These are phyloP conservation scores for Neopestalotiopsis rosae DNA, from an alignment of 2,329 filamentous ascomycete species.

Conservation along the genomic window DNA sequence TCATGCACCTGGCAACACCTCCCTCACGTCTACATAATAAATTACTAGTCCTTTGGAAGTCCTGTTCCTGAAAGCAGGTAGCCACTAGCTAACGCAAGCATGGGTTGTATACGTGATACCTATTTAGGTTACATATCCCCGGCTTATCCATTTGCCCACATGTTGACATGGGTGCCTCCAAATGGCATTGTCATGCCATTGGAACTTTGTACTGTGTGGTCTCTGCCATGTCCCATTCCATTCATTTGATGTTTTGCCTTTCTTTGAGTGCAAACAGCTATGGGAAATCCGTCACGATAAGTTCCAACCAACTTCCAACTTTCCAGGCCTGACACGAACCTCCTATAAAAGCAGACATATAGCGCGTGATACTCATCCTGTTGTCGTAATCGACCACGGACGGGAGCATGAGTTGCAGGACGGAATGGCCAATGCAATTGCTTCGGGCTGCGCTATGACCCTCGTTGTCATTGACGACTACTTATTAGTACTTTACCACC, in stretches of 20 bases:
- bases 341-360: not conserved
- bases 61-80: not conserved
- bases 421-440: not conserved
- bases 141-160: not conserved
- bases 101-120: not conserved
- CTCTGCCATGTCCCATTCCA: not conserved
- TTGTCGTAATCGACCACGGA: not conserved
- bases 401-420: not conserved
- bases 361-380: not conserved
- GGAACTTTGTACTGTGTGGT: not conserved
- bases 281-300: not conserved
- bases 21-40: not conserved
- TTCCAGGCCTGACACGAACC: not conserved
- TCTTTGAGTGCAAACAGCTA: not conserved
- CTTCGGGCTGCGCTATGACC: not conserved
- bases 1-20: not conserved
- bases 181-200: not conserved
- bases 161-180: not conserved
- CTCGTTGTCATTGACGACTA: not conserved
- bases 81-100: not conserved
- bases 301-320: not conserved
- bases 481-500: too few relatives aligned
- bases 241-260: not conserved
- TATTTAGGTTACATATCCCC: slow-evolving; percentile 2
- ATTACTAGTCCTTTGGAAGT: not conserved